These are phyloP conservation scores for Panicum virgatum DNA, from an alignment of 202 grass and related monocot species.

Conservation along the genomic window DNA sequence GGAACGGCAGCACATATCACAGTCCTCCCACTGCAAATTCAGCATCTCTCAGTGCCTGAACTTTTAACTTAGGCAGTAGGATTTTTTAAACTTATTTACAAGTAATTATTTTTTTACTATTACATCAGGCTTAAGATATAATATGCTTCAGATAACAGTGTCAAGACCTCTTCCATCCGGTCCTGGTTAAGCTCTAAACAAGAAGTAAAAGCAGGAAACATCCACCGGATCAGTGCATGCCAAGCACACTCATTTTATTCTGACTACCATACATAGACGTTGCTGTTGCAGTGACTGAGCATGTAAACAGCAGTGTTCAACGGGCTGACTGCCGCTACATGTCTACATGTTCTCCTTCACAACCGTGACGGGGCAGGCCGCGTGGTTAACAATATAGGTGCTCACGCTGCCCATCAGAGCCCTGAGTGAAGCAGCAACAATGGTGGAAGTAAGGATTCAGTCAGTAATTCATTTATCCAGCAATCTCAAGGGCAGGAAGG, in stretches of 20 bases:
- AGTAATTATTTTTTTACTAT: background rate
- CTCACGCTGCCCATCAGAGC: constrained; percentile 85
- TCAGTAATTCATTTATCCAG: too few species aligned
- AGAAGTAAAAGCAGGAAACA: background rate
- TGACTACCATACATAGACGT: background rate
- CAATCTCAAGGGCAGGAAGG: too few species aligned
- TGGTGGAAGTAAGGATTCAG: background rate
- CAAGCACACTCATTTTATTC: constrained; percentile 22
- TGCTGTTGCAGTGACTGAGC: background rate
- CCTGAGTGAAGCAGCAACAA: constrained; percentile 41
- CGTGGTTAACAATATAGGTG: constrained; percentile 58
- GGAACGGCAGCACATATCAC: too few species aligned
- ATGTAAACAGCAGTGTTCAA: background rate
- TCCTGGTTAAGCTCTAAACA: background rate
- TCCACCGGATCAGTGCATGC: background rate
- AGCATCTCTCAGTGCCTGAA: background rate
- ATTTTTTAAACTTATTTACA: background rate
- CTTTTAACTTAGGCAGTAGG: background rate
- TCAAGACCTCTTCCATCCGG: too few species aligned
- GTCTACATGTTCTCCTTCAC: constrained; percentile 63
- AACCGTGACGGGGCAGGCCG: constrained; percentile 72
- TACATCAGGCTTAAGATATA: too few species aligned
- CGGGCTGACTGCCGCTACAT: background rate
- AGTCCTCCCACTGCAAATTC: too few species aligned
- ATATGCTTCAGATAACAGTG: background rate